These are phyloP conservation scores for Tuber magnatum DNA, from an alignment of 495 filamentous ascomycete genomes.

Conservation along the genomic window DNA sequence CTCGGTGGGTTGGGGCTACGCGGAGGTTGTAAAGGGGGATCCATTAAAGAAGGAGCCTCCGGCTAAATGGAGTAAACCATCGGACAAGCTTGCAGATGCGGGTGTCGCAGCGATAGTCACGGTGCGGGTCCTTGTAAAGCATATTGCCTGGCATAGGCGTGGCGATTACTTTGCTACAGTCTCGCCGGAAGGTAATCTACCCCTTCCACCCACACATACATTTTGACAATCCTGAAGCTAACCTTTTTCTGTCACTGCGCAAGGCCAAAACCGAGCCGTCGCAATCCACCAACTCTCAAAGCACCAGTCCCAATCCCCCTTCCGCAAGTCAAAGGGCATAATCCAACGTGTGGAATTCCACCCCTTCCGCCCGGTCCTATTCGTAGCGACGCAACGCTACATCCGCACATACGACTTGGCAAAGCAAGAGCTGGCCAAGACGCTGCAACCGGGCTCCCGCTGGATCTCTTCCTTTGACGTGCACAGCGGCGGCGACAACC, in stretches of 20 bases:
- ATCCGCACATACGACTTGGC: constrained; percentile 89
- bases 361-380: constrained; percentile 83
- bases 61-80: constrained; percentile 75
- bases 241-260: neutral
- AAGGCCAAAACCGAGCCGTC: constrained; percentile 68
- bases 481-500: constrained; percentile 85
- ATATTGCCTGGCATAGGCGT: constrained; percentile 87
- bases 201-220: neutral
- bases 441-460: constrained; percentile 80
- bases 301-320: constrained; percentile 88
- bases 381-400: constrained; percentile 86
- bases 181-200: constrained; percentile 51
- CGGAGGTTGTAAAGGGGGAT: constrained; percentile 56
- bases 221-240: neutral
- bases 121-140: constrained; percentile 75
- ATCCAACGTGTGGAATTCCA: constrained; percentile 91
- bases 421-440: constrained; percentile 79
- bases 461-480: constrained; percentile 94
- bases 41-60: constrained; percentile 64
- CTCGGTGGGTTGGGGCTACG: constrained; percentile 84
- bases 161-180: constrained; percentile 94
- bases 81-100: constrained; percentile 60
- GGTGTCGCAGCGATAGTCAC: constrained; percentile 71
- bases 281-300: constrained; percentile 92
- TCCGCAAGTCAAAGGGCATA: constrained; percentile 76